Evolutionary conservation across 192 early-diverging fungal genomes (phyloP).

Genomic region (Coemansia sp.): DNA sequence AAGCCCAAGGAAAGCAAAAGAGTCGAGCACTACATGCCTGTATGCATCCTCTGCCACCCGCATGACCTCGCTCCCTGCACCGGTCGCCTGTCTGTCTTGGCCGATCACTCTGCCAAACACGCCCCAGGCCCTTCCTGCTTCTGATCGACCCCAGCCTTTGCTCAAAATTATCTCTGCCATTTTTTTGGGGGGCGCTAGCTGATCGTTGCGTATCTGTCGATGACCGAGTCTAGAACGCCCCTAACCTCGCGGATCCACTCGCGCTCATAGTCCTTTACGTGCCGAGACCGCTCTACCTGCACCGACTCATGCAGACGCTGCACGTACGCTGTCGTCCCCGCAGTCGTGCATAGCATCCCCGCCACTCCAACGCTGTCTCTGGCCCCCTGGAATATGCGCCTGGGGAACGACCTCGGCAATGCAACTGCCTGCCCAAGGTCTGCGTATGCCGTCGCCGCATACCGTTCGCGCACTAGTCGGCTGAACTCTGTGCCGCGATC

Average conservation of each 20-base stretch:
- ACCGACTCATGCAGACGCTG: conserved; percentile 28
- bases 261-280: conserved; percentile 48
- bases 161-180: neutral
- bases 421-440: neutral
- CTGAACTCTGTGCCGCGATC: conserved; percentile 36
- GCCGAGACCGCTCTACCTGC: conserved; percentile 18
- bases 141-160: neutral
- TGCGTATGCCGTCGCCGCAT: conserved; percentile 3
- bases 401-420: conserved; percentile 30
- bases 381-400: conserved; percentile 14
- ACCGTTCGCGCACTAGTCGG: conserved; percentile 8
- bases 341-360: conserved; percentile 34
- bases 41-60: neutral
- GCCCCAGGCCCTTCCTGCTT: neutral
- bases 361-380: conserved; percentile 20
- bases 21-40: neutral
- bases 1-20: neutral
- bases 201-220: conserved; percentile 35
- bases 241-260: conserved; percentile 30
- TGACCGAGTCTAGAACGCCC: conserved; percentile 21
- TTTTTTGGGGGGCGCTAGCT: neutral
- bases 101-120: neutral
- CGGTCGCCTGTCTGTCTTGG: neutral
- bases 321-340: conserved; percentile 19
- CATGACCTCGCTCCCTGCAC: neutral